phyloP scores from a whole-genome alignment of 2,329 filamentous ascomycete species.

The Fusarium musae region DNA sequence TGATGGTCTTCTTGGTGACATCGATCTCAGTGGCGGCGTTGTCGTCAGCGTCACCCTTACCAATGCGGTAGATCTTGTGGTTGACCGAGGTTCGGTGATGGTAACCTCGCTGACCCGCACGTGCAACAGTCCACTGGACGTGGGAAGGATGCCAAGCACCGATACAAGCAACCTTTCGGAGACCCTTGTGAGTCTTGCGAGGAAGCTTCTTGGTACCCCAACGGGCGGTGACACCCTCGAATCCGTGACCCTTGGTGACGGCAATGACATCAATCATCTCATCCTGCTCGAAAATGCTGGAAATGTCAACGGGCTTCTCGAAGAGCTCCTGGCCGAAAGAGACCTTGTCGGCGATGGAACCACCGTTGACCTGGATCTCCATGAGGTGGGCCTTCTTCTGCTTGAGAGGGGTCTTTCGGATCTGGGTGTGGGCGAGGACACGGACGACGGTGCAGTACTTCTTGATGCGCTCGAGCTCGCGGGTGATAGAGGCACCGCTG shows the following conservation, averaged over 20 bases:
- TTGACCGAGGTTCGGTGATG: constrained; percentile 99
- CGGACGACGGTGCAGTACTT: constrained; percentile 99
- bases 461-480: constrained; percentile 99
- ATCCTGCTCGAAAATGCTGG: constrained; percentile 97
- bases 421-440: constrained; percentile 98
- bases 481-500: constrained; percentile 89
- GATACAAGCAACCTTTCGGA: constrained; percentile 99
- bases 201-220: constrained; percentile 99
- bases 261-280: constrained; percentile 99
- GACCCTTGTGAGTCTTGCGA: constrained; percentile 99
- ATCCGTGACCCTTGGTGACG: constrained; percentile 99
- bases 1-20: constrained; percentile 99
- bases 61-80: constrained; percentile 99
- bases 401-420: constrained; percentile 99
- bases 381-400: constrained; percentile 99
- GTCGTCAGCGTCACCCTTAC: constrained; percentile 89
- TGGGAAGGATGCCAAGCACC: constrained; percentile 99
- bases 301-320: constrained; percentile 97
- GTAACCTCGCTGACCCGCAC: constrained; percentile 99
- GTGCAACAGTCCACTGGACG: constrained; percentile 99
- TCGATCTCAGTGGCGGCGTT: constrained; percentile 96
- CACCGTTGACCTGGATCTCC: constrained; percentile 99
- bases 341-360: constrained; percentile 95
- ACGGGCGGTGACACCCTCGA: constrained; percentile 94
- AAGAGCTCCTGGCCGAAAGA: constrained; percentile 94